Base-by-base conservation (phyloP, 345 rosid species). In the Citrus sp. region DNA sequence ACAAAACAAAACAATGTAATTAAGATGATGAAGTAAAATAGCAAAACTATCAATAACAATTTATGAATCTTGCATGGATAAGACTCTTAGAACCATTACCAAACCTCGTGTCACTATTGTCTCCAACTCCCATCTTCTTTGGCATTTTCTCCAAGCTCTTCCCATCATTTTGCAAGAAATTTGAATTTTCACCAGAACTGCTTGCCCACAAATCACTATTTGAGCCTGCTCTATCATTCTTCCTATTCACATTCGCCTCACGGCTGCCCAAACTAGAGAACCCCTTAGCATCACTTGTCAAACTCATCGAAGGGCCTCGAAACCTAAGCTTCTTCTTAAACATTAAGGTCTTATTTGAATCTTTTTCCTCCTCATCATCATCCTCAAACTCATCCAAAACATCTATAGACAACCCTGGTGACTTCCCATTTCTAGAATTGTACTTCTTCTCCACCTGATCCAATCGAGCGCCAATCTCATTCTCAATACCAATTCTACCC, bases 391-490 rank as follows among this genome's bases (percentile, higher is more conserved):
- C 56, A 14, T 84, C 86, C 77, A 82, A 66, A 34, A 72, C 76
- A 12, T 78, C 76, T 66, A 81, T 81, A 24, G 78, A 69, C 2
- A 86, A 81, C 12, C 79, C 90, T 0, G 86, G 89, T 14, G 88
- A 80, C 16, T 84, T 86, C 81, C 82, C 92, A 4, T 82, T 83
- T 85, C 83, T 86, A 13, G 88, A 85, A 66, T 89, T 87, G 82
- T 90, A 70, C 54, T 82, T 86, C 84, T 84, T 90, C 90, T 88
- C 89, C 81, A 93, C 70, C 82, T 72, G 89, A 80, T 78, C 80
- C 87, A 94, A 79, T 60, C 92, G 72, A 38, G 85, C 81, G 73
- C 75, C 93, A 75, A 94, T 89, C 91, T 91, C 98, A 76, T 85
- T 89, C 80, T 88, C 89, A 59, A 94, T 81, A 4, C 73, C 89